Evolutionary conservation across 208 protist species (phyloP).

Genomic region (Trypanosoma boissoni): DNA sequence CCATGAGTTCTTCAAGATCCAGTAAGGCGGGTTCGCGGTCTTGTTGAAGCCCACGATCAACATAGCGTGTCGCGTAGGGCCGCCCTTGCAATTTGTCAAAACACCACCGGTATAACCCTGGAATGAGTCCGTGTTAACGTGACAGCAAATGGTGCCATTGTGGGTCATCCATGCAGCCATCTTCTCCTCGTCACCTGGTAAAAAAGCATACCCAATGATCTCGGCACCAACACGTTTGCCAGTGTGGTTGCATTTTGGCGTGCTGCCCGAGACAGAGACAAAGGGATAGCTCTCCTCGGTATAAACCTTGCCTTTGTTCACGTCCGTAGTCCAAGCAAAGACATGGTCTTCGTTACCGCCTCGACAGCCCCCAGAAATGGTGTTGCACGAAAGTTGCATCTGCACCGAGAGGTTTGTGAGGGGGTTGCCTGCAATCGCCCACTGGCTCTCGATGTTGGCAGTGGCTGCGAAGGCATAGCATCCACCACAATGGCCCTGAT

Average conservation of each 20-base stretch:
- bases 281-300: constrained; percentile 89
- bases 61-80: constrained; percentile 63
- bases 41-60: constrained; percentile 75
- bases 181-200: constrained; percentile 63
- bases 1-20: constrained; percentile 91
- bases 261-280: constrained; percentile 42
- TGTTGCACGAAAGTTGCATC: constrained; percentile 93
- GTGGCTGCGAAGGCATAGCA: constrained; percentile 97
- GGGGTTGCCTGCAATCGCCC: constrained; percentile 28
- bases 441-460: constrained; percentile 86
- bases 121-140: constrained; percentile 84
- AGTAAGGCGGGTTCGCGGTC: constrained; percentile 50
- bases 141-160: constrained; percentile 82
- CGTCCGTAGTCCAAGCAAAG: constrained; percentile 71
- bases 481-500: constrained; percentile 94
- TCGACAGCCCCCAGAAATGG: constrained; percentile 75
- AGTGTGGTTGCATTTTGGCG: neutral
- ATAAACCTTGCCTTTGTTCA: constrained; percentile 54
- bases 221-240: constrained; percentile 36
- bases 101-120: constrained; percentile 76
- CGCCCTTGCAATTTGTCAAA: constrained; percentile 47
- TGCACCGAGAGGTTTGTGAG: constrained; percentile 90
- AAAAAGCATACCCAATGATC: constrained; percentile 56
- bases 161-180: constrained; percentile 59
- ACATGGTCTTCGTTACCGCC: constrained; percentile 90